phyloP scores from a whole-genome alignment of 768 basidiomycete species.

The Suillus plorans region DNA sequence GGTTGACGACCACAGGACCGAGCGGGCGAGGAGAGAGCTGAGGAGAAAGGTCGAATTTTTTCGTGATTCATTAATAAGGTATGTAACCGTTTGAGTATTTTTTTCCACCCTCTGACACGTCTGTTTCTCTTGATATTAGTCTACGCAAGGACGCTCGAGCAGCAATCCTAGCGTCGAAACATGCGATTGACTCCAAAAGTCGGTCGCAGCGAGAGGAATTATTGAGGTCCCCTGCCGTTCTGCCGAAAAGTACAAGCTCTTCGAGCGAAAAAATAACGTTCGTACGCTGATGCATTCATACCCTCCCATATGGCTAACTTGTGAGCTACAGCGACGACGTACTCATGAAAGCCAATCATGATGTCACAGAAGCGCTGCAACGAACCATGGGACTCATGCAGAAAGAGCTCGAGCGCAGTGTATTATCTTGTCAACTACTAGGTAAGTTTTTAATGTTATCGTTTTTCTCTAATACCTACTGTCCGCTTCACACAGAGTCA shows the following conservation, averaged over 20 bases:
- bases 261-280: constrained; percentile 63
- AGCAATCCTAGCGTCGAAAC: constrained; percentile 74
- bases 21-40: constrained; percentile 49
- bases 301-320: constrained; percentile 1
- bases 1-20: constrained; percentile 70
- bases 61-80: constrained; percentile 51
- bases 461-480: neutral
- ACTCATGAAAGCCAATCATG: constrained; percentile 84
- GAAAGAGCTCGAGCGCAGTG: constrained; percentile 86
- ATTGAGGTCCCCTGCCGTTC: constrained; percentile 48
- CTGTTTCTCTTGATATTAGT: constrained; percentile 34
- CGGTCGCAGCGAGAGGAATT: constrained; percentile 70
- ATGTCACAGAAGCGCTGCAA: constrained; percentile 85
- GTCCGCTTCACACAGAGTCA: constrained; percentile 46
- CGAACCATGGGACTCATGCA: constrained; percentile 88
- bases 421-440: constrained; percentile 82
- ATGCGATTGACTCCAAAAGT: constrained; percentile 60
- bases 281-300: constrained; percentile 25
- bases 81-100: constrained; percentile 21
- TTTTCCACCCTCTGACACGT: constrained; percentile 1
- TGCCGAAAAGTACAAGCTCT: constrained; percentile 39
- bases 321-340: constrained; percentile 64
- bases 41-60: constrained; percentile 50
- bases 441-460: constrained; percentile 41
- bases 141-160: constrained; percentile 61